Percentiles rank a stretch among this genome's conserved stretches.
Conservation (phyloP, 129 eudicot genomes). For the Tanacetum coccineum region DNA sequence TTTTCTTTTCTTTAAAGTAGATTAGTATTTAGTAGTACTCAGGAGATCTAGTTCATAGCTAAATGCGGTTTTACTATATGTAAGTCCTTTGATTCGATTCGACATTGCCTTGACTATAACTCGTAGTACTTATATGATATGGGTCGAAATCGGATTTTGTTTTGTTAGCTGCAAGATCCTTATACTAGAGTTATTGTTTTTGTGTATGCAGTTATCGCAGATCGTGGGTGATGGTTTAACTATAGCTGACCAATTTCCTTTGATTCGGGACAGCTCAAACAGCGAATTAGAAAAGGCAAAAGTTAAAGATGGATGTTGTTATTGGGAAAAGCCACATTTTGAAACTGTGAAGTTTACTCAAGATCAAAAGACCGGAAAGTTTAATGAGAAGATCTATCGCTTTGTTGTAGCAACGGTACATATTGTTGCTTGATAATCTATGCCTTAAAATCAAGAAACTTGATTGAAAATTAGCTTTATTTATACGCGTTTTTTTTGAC, state of each 20-base stretch:
- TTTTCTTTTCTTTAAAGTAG: neutral
- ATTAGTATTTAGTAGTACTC: neutral
- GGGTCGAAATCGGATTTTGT: neutral
- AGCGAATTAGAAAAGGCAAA: constrained; percentile 64
- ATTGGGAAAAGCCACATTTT: constrained; percentile 79
- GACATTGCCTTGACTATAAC: constrained; percentile 1
- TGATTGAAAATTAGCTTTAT: constrained; percentile 8
- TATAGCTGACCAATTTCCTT: constrained; percentile 73
- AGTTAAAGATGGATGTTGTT: constrained; percentile 75
- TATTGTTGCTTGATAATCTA: constrained; percentile 12
- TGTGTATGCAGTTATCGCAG: constrained; percentile 44
- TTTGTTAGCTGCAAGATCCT: constrained; percentile 23
- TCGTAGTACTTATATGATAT: constrained; percentile 2
- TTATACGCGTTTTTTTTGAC: neutral
- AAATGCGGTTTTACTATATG: constrained; percentile 1
- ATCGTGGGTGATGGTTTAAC: constrained; percentile 68
- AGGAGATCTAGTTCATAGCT: constrained; percentile 22
- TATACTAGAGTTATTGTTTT: neutral
- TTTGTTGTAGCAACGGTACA: constrained; percentile 74
- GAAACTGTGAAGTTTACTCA: constrained; percentile 69
- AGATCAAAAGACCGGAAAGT: constrained; percentile 72
- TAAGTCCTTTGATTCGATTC: neutral
- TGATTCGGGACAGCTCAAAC: constrained; percentile 81
- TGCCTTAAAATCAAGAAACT: constrained; percentile 29
- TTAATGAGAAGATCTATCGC: constrained; percentile 65